A percentile compares a stretch with the other conserved stretches of the same genome.
phyloP scores from a whole-genome alignment of 331 rosid genomes.

The Cydonia oblonga region DNA sequence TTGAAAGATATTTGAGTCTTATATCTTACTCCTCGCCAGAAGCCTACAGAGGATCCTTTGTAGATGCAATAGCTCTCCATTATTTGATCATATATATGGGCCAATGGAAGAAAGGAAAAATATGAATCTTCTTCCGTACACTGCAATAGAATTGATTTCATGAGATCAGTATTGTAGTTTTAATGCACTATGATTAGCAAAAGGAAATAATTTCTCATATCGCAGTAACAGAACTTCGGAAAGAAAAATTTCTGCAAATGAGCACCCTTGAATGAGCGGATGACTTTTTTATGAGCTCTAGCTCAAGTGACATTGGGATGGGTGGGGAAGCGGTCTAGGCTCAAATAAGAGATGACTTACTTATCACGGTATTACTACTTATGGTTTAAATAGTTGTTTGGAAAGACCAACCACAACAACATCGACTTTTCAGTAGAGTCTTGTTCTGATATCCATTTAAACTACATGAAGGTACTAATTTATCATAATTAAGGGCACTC shows the following conservation, averaged over 20 bases:
- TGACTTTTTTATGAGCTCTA: too few relatives aligned
- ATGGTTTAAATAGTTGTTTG: background rate
- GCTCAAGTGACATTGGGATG: background rate
- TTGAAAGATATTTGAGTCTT: conserved; percentile 2
- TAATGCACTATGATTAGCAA: background rate
- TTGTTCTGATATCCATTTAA: too few relatives aligned
- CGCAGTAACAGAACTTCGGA: background rate
- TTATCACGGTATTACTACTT: background rate
- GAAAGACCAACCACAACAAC: too few relatives aligned
- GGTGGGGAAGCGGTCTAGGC: background rate
- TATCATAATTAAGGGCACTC: background rate
- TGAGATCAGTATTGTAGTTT: background rate
- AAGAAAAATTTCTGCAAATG: background rate
- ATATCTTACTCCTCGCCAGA: conserved; percentile 85
- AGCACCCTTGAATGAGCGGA: background rate
- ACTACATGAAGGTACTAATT: too few relatives aligned
- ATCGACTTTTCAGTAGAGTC: too few relatives aligned
- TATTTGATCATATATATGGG: conserved; percentile 87
- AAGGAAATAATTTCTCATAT: background rate
- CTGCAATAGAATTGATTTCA: conserved; percentile 23
- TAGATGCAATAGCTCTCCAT: conserved; percentile 76
- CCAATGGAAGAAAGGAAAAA: conserved; percentile 90
- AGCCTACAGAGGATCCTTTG: conserved; percentile 77
- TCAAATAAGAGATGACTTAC: background rate
- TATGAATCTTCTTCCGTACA: conserved; percentile 63